phyloP scores from a whole-genome alignment of 768 basidiomycete species.

The Mycena belliarum region DNA sequence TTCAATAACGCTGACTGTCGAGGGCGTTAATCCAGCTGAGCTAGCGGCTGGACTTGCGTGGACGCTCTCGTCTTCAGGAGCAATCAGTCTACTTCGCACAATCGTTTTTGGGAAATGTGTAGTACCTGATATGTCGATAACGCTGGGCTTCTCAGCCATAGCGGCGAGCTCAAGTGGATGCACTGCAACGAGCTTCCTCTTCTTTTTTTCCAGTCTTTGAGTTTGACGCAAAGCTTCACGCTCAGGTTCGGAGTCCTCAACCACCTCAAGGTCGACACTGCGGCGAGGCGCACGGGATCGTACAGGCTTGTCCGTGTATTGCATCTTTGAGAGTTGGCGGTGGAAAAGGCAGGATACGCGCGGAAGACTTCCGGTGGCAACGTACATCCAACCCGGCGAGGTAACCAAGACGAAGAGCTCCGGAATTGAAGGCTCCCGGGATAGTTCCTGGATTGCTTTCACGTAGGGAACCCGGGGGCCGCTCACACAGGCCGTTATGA shows the following conservation, averaged over 20 bases:
- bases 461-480: no score
- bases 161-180: neutral
- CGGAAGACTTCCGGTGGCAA: neutral
- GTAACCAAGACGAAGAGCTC: no score
- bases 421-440: no score
- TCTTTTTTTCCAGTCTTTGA: slow-evolving; percentile 24
- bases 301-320: neutral
- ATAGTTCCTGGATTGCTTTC: no score
- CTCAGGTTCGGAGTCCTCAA: slow-evolving; percentile 77
- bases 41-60: slow-evolving; percentile 1
- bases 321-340: neutral
- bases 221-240: slow-evolving; percentile 42
- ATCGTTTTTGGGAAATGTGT: neutral
- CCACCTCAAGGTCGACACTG: slow-evolving; percentile 36
- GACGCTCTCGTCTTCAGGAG: slow-evolving; percentile 6
- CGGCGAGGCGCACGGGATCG: slow-evolving; percentile 1
- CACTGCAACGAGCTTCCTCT: slow-evolving; percentile 20
- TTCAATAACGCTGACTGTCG: slow-evolving; percentile 16
- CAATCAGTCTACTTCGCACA: neutral
- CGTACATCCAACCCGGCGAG: slow-evolving; percentile 2
- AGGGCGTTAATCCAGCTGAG: neutral
- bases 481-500: no score
- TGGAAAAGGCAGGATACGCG: slow-evolving; percentile 7
- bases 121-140: slow-evolving; percentile 20
- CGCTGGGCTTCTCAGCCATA: neutral